These are phyloP conservation scores for Tetracentron sinense DNA, from an alignment of 164 flowering plant genomes.

Conservation along the genomic window DNA sequence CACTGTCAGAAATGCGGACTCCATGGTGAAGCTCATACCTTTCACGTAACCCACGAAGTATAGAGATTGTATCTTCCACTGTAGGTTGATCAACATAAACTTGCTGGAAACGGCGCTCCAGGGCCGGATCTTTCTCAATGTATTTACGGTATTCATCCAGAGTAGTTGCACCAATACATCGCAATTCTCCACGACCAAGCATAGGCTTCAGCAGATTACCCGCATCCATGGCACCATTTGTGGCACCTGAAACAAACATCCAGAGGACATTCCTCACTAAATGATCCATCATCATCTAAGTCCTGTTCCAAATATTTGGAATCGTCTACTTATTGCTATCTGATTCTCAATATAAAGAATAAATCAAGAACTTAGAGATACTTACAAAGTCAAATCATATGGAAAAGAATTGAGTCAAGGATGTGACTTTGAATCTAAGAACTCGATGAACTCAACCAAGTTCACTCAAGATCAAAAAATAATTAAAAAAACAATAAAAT, in stretches of 20 bases:
- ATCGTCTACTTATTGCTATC: too few species aligned
- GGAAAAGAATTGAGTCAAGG: too few species aligned
- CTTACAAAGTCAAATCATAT: too few species aligned
- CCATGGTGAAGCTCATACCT: slow-evolving; percentile 95
- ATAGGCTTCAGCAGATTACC: slow-evolving; percentile 91
- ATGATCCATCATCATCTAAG: background rate
- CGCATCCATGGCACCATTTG: slow-evolving; percentile 98
- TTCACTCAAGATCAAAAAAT: too few species aligned
- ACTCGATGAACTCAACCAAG: too few species aligned
- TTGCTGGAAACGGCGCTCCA: slow-evolving; percentile 95
- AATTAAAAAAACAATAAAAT: too few species aligned
- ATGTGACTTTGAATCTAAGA: too few species aligned
- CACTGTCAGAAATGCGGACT: slow-evolving; percentile 84
- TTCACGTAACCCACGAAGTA: slow-evolving; percentile 87
- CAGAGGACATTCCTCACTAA: background rate
- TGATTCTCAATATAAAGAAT: too few species aligned
- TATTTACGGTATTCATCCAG: slow-evolving; percentile 92
- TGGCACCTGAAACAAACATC: slow-evolving; percentile 62
- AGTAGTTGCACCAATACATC: slow-evolving; percentile 96
- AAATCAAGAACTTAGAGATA: too few species aligned
- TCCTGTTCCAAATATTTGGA: background rate
- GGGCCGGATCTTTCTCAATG: slow-evolving; percentile 89
- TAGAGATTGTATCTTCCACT: slow-evolving; percentile 84
- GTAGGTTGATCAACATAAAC: slow-evolving; percentile 92
- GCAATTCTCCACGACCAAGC: slow-evolving; percentile 93